These are phyloP conservation scores for Alternaria viburni DNA, from an alignment of 2,329 filamentous ascomycete species.

Conservation along the genomic window DNA sequence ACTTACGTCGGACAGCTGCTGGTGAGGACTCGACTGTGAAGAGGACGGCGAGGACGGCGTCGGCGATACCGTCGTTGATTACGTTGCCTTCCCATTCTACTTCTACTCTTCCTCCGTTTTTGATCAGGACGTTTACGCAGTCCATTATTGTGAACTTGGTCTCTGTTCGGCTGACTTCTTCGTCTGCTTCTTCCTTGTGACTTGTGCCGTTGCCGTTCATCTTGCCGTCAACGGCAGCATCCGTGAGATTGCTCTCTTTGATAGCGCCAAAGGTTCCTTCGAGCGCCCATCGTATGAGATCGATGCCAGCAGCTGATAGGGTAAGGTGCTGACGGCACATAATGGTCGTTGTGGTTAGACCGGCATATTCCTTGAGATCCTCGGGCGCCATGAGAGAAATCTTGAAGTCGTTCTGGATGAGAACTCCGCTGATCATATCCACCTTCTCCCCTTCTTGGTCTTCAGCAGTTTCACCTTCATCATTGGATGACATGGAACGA, in stretches of 20 bases:
- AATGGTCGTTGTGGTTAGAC: conserved; percentile 94
- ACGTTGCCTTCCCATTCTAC: conserved; percentile 98
- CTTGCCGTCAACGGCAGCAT: conserved; percentile 43
- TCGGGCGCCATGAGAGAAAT: conserved; percentile 96
- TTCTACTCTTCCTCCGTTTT: conserved; percentile 78
- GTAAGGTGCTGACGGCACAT: conserved; percentile 90
- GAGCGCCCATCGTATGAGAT: conserved; percentile 90
- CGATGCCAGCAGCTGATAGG: conserved; percentile 84
- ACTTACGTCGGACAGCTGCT: conserved; percentile 87
- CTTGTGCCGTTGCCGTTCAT: conserved; percentile 46
- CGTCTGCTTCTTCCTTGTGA: conserved; percentile 64
- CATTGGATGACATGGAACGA: conserved; percentile 43
- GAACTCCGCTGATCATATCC: conserved; percentile 80
- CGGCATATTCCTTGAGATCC: conserved; percentile 93
- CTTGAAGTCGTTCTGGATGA: conserved; percentile 98
- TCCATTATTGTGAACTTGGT: conserved; percentile 78
- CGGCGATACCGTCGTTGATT: conserved; percentile 97
- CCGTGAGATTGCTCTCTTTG: conserved; percentile 46
- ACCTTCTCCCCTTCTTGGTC: conserved; percentile 33
- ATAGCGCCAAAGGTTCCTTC: conserved; percentile 93
- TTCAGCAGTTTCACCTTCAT: conserved; percentile 22
- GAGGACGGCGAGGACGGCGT: conserved; percentile 91
- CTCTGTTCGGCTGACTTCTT: conserved; percentile 65
- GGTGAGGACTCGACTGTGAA: conserved; percentile 92
- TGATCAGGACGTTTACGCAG: conserved; percentile 82